phyloP scores from a whole-genome alignment of 202 grass and related monocot genomes.

The Bolboschoenoplectus hybrid region DNA sequence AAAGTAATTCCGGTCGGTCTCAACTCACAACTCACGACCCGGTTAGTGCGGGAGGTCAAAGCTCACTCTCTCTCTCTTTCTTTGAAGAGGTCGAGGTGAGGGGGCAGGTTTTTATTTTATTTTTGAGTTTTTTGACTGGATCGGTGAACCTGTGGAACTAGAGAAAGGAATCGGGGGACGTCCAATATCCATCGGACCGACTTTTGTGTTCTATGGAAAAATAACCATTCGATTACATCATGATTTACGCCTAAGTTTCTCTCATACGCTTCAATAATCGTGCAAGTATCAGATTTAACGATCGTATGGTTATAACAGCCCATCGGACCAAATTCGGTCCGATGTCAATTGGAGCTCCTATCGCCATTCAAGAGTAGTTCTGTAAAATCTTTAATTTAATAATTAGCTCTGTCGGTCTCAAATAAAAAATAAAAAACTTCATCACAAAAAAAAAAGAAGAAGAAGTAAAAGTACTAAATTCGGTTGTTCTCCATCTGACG shows the following conservation, averaged over 20 bases:
- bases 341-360: too few relatives aligned
- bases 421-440: not conserved
- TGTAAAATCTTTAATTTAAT: not conserved
- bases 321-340: too few relatives aligned
- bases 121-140: slow-evolving; percentile 17
- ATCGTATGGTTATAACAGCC: too few relatives aligned
- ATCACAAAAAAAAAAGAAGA: not conserved
- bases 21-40: slow-evolving; percentile 19
- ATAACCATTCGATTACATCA: too few relatives aligned
- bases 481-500: not conserved
- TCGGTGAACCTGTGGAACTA: not conserved
- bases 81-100: not conserved
- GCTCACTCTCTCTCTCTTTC: slow-evolving; percentile 19
- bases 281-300: too few relatives aligned
- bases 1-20: slow-evolving; percentile 25
- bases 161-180: too few relatives aligned
- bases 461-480: not conserved
- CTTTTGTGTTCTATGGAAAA: too few relatives aligned
- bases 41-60: slow-evolving; percentile 19
- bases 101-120: slow-evolving; percentile 9
- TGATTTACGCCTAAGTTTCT: too few relatives aligned
- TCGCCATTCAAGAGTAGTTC: not conserved
- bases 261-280: too few relatives aligned
- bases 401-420: not conserved
- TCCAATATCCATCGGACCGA: too few relatives aligned